Evolutionary conservation across 164 flowering plant genomes (phyloP), one percentile per base, ranked within the genome.

Genomic region (Houttuynia cordata): DNA sequence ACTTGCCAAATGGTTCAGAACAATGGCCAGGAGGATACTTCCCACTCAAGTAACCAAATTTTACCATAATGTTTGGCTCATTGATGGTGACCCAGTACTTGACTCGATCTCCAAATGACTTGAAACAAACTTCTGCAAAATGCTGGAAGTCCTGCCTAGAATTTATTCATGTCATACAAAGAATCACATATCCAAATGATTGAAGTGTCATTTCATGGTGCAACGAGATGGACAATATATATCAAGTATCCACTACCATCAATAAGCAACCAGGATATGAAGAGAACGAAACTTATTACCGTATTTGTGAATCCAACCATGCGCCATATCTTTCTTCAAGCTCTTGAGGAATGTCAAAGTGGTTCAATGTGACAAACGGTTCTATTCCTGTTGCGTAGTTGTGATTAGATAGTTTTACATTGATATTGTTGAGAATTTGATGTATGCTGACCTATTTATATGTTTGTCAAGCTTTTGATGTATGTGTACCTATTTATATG

Each of bases 321-420:
- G 71, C 58, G 1, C 71, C 71, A 58, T 68, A 68, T 63, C 59
- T 17, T 17, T 68, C 54, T 45, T 62, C 66, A 41, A 68, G 62
- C 50, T 52, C 63, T 41, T 68, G 71, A 58, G 71, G 71, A 34
- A 68, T 52, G 42, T 68, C 71, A 41, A 57, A 68, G 53, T 68
- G 71, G 62, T 30, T 58, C 24, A 68, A 17, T 20, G 71, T 68
- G 30, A 63, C 71, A 58, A 67, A 67, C 9, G 70, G 70, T 37
- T 67, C 34, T 21, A 67, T 61, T 10, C 70, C 70, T 66, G 56
- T 53, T n/a, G 12, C 25, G 24, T 10, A 52, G 17, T 45, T 57
- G 41, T 24, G 42, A 13, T 15, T 5, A 8, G 17, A 12, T 45
- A 45, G 49, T 12, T 3, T 2, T 30, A 30, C 59, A 57, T 15